Evolutionary conservation across 2,329 filamentous ascomycete species (phyloP).

Genomic region (Trichoderma semiorbis): DNA sequence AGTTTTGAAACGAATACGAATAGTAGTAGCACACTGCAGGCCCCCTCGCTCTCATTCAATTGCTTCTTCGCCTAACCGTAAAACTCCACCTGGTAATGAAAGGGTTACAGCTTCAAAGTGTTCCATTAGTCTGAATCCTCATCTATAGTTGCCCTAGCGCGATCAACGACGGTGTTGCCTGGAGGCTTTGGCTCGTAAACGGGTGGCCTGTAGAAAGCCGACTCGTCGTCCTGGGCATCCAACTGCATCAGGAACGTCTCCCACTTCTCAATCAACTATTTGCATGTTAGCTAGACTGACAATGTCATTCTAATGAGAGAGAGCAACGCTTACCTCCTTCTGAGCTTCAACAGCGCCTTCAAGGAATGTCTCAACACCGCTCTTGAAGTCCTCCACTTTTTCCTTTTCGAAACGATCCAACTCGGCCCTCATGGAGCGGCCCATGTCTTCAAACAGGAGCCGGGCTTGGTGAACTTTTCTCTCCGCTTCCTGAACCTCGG

Average conservation of each 20-base stretch:
- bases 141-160: slow-evolving; percentile 56
- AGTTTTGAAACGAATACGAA: slow-evolving; percentile 17
- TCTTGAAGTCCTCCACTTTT: slow-evolving; percentile 99
- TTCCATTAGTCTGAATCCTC: slow-evolving; percentile 55
- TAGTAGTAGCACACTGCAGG: neutral
- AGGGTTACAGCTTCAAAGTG: neutral
- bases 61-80: neutral
- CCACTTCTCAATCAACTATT: slow-evolving; percentile 78
- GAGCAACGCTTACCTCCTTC: slow-evolving; percentile 69
- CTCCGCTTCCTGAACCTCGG: slow-evolving; percentile 93
- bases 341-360: slow-evolving; percentile 97
- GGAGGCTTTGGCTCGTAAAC: slow-evolving; percentile 51
- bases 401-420: slow-evolving; percentile 92
- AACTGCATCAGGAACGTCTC: slow-evolving; percentile 97
- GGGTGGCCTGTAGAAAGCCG: slow-evolving; percentile 61
- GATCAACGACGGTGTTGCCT: slow-evolving; percentile 58
- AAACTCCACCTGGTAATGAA: neutral
- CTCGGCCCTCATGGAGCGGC: slow-evolving; percentile 83
- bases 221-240: slow-evolving; percentile 85
- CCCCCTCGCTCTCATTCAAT: neutral
- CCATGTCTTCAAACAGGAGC: slow-evolving; percentile 95
- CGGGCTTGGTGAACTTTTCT: slow-evolving; percentile 86
- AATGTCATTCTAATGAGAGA: neutral
- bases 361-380: slow-evolving; percentile 92
- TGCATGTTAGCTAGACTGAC: slow-evolving; percentile 23